Evolutionary conservation across 164 flowering plant species (phyloP).

Genomic region (Sextonia rubra): DNA sequence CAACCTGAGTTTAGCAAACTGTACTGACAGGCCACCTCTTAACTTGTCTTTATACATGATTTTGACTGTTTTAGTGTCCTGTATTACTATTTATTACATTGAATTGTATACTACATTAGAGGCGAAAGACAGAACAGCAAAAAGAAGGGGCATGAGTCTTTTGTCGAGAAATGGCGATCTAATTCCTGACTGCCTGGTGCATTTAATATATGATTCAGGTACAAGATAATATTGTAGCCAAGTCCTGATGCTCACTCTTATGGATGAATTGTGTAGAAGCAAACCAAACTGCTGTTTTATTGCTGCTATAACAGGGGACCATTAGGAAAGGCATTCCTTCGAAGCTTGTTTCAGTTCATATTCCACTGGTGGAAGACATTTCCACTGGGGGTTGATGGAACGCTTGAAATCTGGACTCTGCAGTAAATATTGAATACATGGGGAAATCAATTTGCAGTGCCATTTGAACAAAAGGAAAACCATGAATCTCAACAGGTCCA

Average conservation of each 20-base stretch:
- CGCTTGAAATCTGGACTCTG: too few species aligned
- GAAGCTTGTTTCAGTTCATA: background rate
- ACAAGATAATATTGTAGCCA: background rate
- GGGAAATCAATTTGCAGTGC: too few species aligned
- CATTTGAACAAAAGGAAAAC: too few species aligned
- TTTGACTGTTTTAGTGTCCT: background rate
- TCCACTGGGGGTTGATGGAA: too few species aligned
- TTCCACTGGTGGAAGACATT: background rate
- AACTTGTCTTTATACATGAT: background rate
- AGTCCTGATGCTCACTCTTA: background rate
- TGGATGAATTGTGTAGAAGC: background rate
- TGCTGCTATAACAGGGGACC: background rate
- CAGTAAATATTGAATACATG: too few species aligned
- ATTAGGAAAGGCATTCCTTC: background rate
- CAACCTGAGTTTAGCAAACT: conserved; percentile 58
- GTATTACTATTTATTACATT: background rate
- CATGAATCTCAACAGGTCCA: too few species aligned
- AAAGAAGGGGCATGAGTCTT: too few species aligned
- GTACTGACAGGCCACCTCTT: conserved; percentile 31
- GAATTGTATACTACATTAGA: background rate
- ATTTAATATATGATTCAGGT: too few species aligned
- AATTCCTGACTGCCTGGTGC: background rate
- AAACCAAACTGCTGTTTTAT: background rate
- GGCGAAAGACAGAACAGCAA: background rate
- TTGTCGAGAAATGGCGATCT: background rate